These are phyloP conservation scores for Pyricularia grisea DNA, from an alignment of 2,329 filamentous ascomycete genomes.

Conservation along the genomic window DNA sequence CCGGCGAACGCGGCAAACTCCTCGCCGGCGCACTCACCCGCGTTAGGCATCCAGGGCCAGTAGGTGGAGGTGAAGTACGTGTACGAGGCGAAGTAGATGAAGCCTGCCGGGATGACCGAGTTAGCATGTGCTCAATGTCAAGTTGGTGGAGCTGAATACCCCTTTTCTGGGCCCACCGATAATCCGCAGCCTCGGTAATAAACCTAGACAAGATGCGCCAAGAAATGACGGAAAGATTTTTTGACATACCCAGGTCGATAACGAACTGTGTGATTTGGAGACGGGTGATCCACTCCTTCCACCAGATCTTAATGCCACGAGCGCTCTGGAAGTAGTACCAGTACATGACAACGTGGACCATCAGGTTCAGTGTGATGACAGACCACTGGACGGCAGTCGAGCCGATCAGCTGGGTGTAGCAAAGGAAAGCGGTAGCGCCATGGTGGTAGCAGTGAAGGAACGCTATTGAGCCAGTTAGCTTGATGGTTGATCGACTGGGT, in stretches of 20 bases:
- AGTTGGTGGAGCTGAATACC: not conserved
- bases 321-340: slow-evolving; percentile 99
- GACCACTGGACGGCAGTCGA: slow-evolving; percentile 93
- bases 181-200: not conserved
- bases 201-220: not conserved
- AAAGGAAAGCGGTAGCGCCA: slow-evolving; percentile 89
- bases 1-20: slow-evolving; percentile 93
- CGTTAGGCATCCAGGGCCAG: slow-evolving; percentile 75
- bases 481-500: not conserved
- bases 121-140: slow-evolving; percentile 1
- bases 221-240: not conserved
- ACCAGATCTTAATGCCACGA: slow-evolving; percentile 92
- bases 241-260: slow-evolving; percentile 76
- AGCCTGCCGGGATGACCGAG: slow-evolving; percentile 44
- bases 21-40: slow-evolving; percentile 83
- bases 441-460: slow-evolving; percentile 99
- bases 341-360: slow-evolving; percentile 98
- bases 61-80: slow-evolving; percentile 94
- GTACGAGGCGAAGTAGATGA: slow-evolving; percentile 99
- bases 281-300: slow-evolving; percentile 99
- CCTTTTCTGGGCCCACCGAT: not conserved
- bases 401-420: slow-evolving; percentile 94
- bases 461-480: slow-evolving; percentile 37
- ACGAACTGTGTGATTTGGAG: slow-evolving; percentile 96
- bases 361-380: slow-evolving; percentile 82